Conservation (phyloP, 495 filamentous ascomycete species). For the Letharia lupina region DNA sequence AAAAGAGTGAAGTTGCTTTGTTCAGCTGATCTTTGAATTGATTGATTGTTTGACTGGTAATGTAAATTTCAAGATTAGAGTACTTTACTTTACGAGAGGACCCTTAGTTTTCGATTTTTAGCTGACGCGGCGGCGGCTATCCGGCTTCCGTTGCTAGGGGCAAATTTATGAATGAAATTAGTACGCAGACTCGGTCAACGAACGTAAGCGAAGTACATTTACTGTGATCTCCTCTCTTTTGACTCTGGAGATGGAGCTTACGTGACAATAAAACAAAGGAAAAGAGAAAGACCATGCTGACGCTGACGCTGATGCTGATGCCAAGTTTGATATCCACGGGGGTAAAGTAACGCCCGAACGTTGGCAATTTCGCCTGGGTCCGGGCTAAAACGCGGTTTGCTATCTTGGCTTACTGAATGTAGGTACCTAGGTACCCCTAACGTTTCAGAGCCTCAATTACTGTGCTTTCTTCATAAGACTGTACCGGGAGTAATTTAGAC, state of each 20-base stretch:
- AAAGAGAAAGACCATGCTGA: neutral
- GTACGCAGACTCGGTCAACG: neutral
- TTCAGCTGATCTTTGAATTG: neutral
- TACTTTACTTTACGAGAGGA: neutral
- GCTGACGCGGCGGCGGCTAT: constrained; percentile 15
- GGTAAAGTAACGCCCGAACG: too few species aligned
- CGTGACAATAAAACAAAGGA: neutral
- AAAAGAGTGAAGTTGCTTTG: constrained; percentile 3
- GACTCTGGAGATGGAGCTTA: neutral
- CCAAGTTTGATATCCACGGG: too few species aligned
- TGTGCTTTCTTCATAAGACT: neutral
- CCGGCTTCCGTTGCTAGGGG: constrained; percentile 12
- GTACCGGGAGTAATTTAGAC: neutral
- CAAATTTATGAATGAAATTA: neutral
- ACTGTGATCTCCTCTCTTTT: neutral
- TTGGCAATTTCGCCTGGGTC: neutral
- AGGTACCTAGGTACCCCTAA: too few species aligned
- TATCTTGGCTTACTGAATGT: neutral
- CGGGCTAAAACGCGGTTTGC: neutral
- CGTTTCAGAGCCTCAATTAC: neutral
- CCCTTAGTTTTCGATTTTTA: neutral
- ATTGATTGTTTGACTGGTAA: too few species aligned
- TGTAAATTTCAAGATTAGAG: too few species aligned
- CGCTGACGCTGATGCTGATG: too few species aligned
- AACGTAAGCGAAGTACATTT: neutral